phyloP scores from a whole-genome alignment of 2,329 filamentous ascomycete species.

The Coleophoma crateriformis region DNA sequence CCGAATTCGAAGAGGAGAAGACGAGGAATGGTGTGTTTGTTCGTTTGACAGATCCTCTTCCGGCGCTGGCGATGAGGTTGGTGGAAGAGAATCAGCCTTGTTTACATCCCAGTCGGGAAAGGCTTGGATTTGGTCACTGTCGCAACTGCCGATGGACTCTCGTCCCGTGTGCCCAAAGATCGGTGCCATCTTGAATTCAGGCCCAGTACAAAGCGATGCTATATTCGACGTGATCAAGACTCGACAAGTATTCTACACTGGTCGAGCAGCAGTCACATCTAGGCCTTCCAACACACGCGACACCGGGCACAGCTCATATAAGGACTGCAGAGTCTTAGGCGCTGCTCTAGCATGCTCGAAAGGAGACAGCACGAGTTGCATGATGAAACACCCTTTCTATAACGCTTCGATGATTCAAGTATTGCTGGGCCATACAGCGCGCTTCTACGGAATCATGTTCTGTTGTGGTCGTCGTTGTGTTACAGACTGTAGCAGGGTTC shows the following conservation, averaged over 20 bases:
- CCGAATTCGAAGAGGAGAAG: constrained; percentile 9
- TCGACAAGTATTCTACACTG: no score
- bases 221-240: no score
- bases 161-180: constrained; percentile 1
- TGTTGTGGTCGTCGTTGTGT: not conserved
- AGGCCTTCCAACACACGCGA: no score
- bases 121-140: constrained; percentile 3
- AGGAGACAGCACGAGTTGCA: constrained; percentile 6
- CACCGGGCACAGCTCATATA: not conserved
- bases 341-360: constrained; percentile 1
- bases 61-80: constrained; percentile 13
- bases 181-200: not conserved
- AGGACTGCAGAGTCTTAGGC: constrained; percentile 6
- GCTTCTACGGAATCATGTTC: not conserved
- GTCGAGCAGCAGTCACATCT: no score
- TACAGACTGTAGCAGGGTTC: not conserved
- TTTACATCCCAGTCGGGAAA: constrained; percentile 12
- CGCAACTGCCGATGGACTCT: constrained; percentile 2
- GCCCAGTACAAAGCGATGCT: not conserved
- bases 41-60: no score
- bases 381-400: constrained; percentile 14
- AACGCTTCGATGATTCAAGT: constrained; percentile 4
- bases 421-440: not conserved
- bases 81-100: constrained; percentile 6
- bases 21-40: not conserved